phyloP scores from a whole-genome alignment of 2,329 filamentous ascomycete genomes.

The Cladophialophora exuberans region DNA sequence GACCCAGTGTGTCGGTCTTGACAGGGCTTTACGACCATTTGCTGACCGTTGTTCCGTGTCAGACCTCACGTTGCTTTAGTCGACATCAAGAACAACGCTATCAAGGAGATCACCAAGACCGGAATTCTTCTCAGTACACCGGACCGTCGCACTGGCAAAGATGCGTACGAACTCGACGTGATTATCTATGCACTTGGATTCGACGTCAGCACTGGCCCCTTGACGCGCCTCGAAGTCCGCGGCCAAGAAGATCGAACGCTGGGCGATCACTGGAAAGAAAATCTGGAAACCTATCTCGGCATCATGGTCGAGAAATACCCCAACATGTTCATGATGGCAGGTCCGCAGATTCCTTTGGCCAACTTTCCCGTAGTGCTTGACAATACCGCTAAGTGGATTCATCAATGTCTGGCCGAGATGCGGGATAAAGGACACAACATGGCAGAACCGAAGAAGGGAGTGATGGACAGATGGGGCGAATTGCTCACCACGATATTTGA shows the following conservation, averaged over 20 bases:
- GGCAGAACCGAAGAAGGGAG: background rate
- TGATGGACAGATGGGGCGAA: background rate
- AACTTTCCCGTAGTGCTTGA: background rate
- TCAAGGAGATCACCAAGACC: constrained; percentile 45
- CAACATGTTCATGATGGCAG: constrained; percentile 52
- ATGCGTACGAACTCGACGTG: constrained; percentile 45
- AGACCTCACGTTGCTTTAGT: background rate
- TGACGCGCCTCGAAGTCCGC: constrained; percentile 46
- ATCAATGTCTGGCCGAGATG: background rate
- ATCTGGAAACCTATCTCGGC: constrained; percentile 46
- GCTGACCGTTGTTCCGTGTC: too few species aligned
- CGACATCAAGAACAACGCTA: constrained; percentile 42
- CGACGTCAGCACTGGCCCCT: constrained; percentile 46
- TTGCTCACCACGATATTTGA: background rate
- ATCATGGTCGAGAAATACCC: constrained; percentile 46
- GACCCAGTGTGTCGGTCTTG: too few species aligned
- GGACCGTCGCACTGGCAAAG: constrained; percentile 47
- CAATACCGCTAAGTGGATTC: background rate
- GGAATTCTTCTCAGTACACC: too few species aligned
- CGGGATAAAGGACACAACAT: background rate
- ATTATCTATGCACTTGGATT: constrained; percentile 49
- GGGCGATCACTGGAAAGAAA: constrained; percentile 31
- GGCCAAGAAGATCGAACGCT: constrained; percentile 41
- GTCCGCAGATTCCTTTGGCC: background rate
- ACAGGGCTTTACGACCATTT: too few species aligned